A percentile compares a stretch with the other conserved stretches of the same genome.
phyloP scores from a whole-genome alignment of 768 basidiomycete species.

The Sutorius australiensis region DNA sequence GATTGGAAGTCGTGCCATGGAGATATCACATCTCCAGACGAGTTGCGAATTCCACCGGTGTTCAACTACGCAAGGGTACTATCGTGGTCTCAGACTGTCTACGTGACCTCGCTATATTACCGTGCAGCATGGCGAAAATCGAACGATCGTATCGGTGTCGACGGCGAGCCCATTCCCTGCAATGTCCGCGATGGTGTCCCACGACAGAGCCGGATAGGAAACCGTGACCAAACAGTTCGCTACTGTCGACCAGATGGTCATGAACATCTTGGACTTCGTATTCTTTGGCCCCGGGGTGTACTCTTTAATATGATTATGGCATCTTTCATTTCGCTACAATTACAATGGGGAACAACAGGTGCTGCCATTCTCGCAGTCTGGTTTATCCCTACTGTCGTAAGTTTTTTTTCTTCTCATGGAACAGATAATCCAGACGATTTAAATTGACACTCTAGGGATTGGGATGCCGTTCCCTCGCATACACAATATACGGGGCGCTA shows the following conservation, averaged over 20 bases:
- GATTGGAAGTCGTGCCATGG: not conserved
- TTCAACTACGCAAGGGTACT: constrained; percentile 25
- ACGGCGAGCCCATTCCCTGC: not conserved
- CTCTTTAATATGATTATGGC: constrained; percentile 29
- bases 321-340: constrained; percentile 25
- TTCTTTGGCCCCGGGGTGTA: constrained; percentile 23
- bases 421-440: not conserved
- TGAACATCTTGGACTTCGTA: not conserved
- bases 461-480: constrained; percentile 34
- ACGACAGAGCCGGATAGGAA: constrained; percentile 17
- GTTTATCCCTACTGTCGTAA: constrained; percentile 31
- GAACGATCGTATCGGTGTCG: constrained; percentile 1
- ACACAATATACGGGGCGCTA: constrained; percentile 27
- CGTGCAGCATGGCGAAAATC: constrained; percentile 14
- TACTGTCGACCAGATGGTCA: constrained; percentile 18
- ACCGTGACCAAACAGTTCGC: constrained; percentile 9
- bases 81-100: constrained; percentile 19
- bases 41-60: constrained; percentile 21
- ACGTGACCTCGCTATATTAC: constrained; percentile 16
- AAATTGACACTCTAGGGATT: constrained; percentile 16
- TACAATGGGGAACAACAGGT: constrained; percentile 34
- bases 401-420: not conserved
- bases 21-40: constrained; percentile 20
- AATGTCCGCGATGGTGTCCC: constrained; percentile 2
- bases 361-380: constrained; percentile 28